A percentile compares a stretch with the other conserved stretches of the same genome.
phyloP scores from a whole-genome alignment of 768 basidiomycete genomes.

The Mycena vulgaris region DNA sequence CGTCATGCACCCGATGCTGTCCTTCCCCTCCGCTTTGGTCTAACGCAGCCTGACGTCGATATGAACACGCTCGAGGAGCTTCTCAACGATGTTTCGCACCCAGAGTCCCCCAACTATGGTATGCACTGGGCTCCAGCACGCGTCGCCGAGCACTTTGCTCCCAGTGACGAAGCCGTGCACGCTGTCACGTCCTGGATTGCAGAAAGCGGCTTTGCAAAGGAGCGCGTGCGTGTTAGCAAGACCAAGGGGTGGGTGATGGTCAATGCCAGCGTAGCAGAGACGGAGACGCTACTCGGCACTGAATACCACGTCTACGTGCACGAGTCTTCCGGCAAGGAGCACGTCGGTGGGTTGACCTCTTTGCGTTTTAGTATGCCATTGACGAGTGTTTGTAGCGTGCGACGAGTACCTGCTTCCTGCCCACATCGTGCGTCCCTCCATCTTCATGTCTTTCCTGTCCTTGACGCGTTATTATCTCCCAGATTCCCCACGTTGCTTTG shows the following conservation, averaged over 20 bases:
- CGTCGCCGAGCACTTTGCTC: conserved; percentile 63
- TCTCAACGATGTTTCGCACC: conserved; percentile 65
- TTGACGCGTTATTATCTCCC: background rate
- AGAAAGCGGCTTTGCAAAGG: conserved; percentile 55
- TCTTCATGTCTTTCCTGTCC: conserved; percentile 29
- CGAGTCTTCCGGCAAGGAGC: conserved; percentile 51
- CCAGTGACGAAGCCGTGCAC: conserved; percentile 57
- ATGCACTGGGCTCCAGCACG: conserved; percentile 63
- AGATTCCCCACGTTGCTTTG: background rate
- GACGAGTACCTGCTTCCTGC: conserved; percentile 53
- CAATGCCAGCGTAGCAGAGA: conserved; percentile 57
- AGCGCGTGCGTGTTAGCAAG: conserved; percentile 55
- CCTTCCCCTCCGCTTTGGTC: conserved; percentile 66
- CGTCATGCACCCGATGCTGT: conserved; percentile 51
- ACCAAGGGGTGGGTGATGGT: conserved; percentile 59
- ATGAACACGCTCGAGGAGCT: conserved; percentile 56
- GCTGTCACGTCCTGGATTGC: conserved; percentile 62
- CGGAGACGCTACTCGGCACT: conserved; percentile 58
- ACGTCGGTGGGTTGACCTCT: conserved; percentile 51
- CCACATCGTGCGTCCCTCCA: conserved; percentile 57
- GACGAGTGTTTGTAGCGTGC: conserved; percentile 46
- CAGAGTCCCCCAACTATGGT: conserved; percentile 65
- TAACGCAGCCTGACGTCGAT: conserved; percentile 63
- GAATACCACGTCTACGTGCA: conserved; percentile 62
- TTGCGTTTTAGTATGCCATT: background rate